Evolutionary conservation across 2,329 filamentous ascomycete species (phyloP).

Genomic region (Ophiostoma sp.): DNA sequence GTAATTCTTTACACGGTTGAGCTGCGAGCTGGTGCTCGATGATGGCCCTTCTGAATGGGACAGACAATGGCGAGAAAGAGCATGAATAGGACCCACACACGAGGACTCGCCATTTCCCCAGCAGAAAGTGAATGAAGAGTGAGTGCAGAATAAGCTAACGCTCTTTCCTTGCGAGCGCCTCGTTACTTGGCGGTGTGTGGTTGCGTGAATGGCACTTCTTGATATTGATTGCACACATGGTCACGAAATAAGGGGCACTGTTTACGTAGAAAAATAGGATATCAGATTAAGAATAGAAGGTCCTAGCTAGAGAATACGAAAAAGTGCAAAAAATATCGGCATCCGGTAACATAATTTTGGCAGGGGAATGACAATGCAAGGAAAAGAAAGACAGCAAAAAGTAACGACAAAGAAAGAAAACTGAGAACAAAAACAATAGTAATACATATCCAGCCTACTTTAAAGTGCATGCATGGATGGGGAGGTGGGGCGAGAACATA

Average conservation of each 20-base stretch:
- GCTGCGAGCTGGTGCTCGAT: background rate
- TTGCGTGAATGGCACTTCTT: background rate
- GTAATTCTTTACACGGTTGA: background rate
- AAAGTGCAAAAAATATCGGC: conserved; percentile 14
- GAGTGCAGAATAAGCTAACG: background rate
- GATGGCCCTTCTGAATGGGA: background rate
- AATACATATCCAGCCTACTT: background rate
- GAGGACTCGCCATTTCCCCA: background rate
- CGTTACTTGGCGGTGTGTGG: background rate
- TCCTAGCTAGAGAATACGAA: conserved; percentile 7
- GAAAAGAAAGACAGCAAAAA: background rate
- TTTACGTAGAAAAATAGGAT: background rate
- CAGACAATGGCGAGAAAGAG: background rate
- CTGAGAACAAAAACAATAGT: background rate
- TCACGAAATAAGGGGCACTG: background rate
- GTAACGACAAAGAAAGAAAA: background rate
- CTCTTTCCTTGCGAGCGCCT: background rate
- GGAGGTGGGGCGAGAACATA: background rate
- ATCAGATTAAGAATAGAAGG: background rate
- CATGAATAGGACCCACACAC: background rate
- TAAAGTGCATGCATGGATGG: background rate
- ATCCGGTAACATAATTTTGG: background rate
- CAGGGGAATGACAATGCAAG: background rate
- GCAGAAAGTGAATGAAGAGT: background rate
- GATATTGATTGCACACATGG: background rate